Base-by-base conservation (phyloP, 208 protist species). In the Trichomonas vaginalis region DNA sequence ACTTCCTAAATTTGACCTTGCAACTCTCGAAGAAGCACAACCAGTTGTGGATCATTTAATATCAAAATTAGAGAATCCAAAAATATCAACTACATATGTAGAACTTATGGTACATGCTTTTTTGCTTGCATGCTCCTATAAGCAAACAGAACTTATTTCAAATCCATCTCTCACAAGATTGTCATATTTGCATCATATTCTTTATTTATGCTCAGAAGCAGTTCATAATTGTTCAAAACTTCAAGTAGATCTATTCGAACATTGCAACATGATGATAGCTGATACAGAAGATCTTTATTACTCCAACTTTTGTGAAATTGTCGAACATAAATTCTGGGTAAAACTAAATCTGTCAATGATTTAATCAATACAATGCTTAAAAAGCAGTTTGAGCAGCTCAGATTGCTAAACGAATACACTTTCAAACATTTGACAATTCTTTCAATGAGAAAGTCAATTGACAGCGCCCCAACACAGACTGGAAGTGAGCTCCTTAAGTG, bases 251-350 rank as follows among this genome's bases (percentile, higher is more conserved):
- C 17, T 92, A 2, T 2, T 92, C 2, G 35, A 92, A n/a, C 46
- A 48, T 47, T 92, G 86, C 37, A 45, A 92, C 37, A 92, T 92
- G 86, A 35, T 92, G 40, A 23, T 92, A 39, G 86, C 40, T 51
- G 86, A 92, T n/a, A 45, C n/a, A 35, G n/a, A 35, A 17, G 86
- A 92, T 51, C 4, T 51, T 35, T 92, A 92, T 92, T 45, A 92
- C 45, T 45, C n/a, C 3, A 51, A 35, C n/a, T 48, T 92, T 92
- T 92, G n/a, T n/a, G 86, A 92, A 39, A 39, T 92, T 47, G 45
- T 92, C 27, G 86, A 92, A 42, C 23, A 92, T n/a, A 92, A 39
- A n/a, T 92, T 92, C 37, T 92, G 86, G 86, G 40, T 23, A 92
- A 92, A 47, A 92, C 86, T 15, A 92, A 92, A 92, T 51, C 86